Percentiles rank a stretch among this genome's conserved stretches.
phyloP scores from a whole-genome alignment of 1,284 basidiomycete genomes.

The Irpex sp. region DNA sequence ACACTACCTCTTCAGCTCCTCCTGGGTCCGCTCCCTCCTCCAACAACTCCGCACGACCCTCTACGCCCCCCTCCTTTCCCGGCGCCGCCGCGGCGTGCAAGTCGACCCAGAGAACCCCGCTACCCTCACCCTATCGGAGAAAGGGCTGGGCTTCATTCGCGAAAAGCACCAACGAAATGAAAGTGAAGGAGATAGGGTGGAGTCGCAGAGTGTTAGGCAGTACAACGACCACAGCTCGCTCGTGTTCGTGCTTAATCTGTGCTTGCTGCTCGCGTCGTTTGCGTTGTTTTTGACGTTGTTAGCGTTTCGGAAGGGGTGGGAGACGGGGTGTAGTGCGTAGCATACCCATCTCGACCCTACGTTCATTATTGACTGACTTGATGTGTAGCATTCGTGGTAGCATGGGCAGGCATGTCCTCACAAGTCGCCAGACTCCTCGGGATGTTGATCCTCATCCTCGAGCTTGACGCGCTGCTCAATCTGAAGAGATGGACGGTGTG shows the following conservation, averaged over 20 bases:
- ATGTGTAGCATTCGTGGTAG: constrained; percentile 40
- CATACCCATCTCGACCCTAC: neutral
- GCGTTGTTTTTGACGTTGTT: constrained; percentile 39
- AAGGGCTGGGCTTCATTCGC: neutral
- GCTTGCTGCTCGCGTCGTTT: constrained; percentile 38
- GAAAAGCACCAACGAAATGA: neutral
- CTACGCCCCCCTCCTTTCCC: constrained; percentile 7
- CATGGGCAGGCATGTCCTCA: constrained; percentile 42
- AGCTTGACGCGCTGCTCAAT: constrained; percentile 30
- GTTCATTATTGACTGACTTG: neutral
- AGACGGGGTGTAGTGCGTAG: constrained; percentile 36
- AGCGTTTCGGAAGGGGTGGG: constrained; percentile 25
- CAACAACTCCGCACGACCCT: constrained; percentile 8
- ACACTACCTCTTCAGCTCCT: constrained; percentile 27
- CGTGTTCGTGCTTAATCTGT: constrained; percentile 38
- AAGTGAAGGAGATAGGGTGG: constrained; percentile 2
- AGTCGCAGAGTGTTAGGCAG: constrained; percentile 7
- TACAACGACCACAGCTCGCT: constrained; percentile 23
- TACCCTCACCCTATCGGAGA: constrained; percentile 4
- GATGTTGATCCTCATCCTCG: constrained; percentile 36
- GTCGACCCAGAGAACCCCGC: constrained; percentile 7
- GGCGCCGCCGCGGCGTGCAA: neutral
- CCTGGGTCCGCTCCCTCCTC: constrained; percentile 19
- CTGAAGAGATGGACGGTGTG: constrained; percentile 31
- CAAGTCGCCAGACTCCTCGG: constrained; percentile 40